phyloP scores from a whole-genome alignment of 2,329 filamentous ascomycete genomes.

The Alternaria incomplexa region DNA sequence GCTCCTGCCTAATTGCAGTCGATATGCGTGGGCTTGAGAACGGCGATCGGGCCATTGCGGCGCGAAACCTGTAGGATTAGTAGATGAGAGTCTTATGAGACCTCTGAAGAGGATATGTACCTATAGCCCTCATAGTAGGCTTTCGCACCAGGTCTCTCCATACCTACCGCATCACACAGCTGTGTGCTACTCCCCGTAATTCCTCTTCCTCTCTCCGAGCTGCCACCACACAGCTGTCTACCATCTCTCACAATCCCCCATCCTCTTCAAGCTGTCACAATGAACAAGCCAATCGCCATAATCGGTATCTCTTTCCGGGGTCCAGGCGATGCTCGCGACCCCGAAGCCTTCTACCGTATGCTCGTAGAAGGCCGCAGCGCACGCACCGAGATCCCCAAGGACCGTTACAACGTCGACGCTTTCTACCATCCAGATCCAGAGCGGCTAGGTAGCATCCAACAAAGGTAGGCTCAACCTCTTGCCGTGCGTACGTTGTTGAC shows the following conservation, averaged over 20 bases:
- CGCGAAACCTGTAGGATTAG: neutral
- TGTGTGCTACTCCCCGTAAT: neutral
- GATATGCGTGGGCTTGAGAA: neutral
- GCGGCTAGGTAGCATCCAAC: slow-evolving; percentile 14
- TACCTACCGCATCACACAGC: neutral
- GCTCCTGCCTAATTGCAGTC: neutral
- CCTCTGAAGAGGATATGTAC: neutral
- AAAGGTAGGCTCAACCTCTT: neutral
- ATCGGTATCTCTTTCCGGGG: slow-evolving; percentile 7
- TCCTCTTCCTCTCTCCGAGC: too few relatives aligned
- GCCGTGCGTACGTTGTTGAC: rapidly evolving
- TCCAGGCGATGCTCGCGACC: slow-evolving; percentile 6
- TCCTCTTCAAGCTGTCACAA: neutral
- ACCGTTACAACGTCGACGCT: slow-evolving; percentile 25
- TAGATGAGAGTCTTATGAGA: neutral
- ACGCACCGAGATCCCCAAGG: slow-evolving; percentile 31
- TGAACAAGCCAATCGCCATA: slow-evolving; percentile 6
- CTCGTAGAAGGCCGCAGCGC: slow-evolving; percentile 39
- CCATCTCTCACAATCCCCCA: neutral
- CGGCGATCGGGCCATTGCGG: neutral
- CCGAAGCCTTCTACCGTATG: slow-evolving; percentile 20
- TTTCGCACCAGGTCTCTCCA: neutral
- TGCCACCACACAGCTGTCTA: neutral
- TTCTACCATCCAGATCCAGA: slow-evolving; percentile 18
- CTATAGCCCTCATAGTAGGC: neutral